phyloP scores from a whole-genome alignment of 2,329 filamentous ascomycete genomes.

The Aaosphaeria pasadenensis region DNA sequence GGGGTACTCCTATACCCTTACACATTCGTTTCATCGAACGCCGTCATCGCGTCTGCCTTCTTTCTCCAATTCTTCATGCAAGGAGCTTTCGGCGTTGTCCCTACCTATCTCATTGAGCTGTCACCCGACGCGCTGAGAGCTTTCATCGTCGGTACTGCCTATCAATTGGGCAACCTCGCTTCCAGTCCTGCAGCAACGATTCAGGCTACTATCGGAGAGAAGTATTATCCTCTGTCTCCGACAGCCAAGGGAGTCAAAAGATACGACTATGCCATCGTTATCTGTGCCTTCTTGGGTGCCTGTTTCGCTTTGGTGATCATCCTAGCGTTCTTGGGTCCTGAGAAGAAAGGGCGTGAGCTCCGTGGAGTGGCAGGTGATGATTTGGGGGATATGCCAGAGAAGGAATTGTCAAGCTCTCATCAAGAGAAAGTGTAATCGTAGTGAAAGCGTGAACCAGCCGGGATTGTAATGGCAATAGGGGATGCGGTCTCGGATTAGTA shows the following conservation, averaged over 20 bases:
- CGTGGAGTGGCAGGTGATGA: background rate
- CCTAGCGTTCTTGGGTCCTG: background rate
- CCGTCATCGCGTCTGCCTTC: constrained; percentile 1
- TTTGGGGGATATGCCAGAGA: background rate
- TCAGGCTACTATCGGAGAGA: background rate
- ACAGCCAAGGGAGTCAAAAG: background rate
- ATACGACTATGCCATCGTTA: constrained; percentile 1
- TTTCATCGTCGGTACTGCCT: background rate
- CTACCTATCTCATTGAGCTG: background rate
- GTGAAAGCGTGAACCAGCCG: too few species aligned
- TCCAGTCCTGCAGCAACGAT: background rate
- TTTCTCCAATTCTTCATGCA: constrained; percentile 1
- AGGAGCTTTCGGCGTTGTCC: background rate
- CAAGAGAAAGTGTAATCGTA: background rate
- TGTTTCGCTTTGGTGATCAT: background rate
- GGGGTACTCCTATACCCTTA: constrained; percentile 81
- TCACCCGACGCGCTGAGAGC: background rate
- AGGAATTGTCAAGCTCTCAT: background rate
- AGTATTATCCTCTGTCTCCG: background rate
- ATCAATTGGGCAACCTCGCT: constrained; percentile 1
- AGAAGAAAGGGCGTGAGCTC: constrained; percentile 1
- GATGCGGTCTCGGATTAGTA: too few species aligned
- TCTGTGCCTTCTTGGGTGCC: background rate
- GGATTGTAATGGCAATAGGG: too few species aligned
- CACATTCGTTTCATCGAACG: constrained; percentile 49